Base-by-base conservation (phyloP, 257 asterid species). In the Lithospermum erythrorhizon region DNA sequence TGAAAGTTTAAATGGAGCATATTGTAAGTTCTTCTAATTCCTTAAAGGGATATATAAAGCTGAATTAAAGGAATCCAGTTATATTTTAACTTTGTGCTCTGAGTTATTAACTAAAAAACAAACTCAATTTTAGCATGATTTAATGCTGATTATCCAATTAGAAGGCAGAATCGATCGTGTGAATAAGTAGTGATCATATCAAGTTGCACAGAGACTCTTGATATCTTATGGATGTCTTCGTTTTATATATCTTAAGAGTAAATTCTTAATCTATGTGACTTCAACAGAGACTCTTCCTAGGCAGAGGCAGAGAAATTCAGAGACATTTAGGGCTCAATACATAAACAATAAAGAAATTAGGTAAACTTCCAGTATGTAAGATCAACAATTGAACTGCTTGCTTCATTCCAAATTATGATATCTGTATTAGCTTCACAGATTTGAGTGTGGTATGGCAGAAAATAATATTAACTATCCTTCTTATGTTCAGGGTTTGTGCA, bases 261-360 rank as follows among this genome's bases (percentile, higher is more conserved):
- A 11, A 15, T 57, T 3, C 14, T 58, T 10, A 0, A 1, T 27
- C 25, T 55, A 0, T 24, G n/a, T 77, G 68, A 41, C 18, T 41
- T 41, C 18, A 70, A 57, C 85, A 86, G 98, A 79, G 60, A 68
- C 69, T 73, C 79, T 81, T 73, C 89, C 87, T 61, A 75, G 66
- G 78, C 27, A 66, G 65, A 81, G 98, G 73, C 78, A 97, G 73
- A 87, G 98, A 60, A 93, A 80, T 53, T 93, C 98, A 48, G 98
- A 93, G 82, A 89, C 97, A 49, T 83, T 80, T 62, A 78, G 98
- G 80, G 82, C 90, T 65, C 98, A 93, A 58, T 93, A 89, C 57
- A 93, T 93, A 57, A 70, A 81, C 71, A 57, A 75, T 23, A 93
- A 89, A 75, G 97, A 93, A 67, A 81, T 93, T 69, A 84, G 83